Conservation (phyloP, 169 alveolate species). For the Eimeria tenella region DNA sequence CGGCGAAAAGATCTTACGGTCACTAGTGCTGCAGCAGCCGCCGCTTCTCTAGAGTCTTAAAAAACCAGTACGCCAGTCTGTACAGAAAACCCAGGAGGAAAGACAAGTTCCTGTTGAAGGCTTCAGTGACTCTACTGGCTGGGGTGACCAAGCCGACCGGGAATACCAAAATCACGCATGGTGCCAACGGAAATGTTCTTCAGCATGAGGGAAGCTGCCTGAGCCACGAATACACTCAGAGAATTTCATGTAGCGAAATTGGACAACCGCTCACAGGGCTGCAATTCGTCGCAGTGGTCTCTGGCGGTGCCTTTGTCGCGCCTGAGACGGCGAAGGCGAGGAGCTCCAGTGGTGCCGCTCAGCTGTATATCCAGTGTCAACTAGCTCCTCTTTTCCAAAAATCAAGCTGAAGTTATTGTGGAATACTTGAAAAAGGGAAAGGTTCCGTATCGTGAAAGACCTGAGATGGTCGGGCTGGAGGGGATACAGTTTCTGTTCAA, state of each 20-base stretch:
- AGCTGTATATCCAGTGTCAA: no score
- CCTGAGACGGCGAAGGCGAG: constrained; percentile 50
- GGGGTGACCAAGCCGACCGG: no score
- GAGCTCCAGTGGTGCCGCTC: neutral
- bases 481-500: neutral
- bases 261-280: neutral
- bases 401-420: no score
- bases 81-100: neutral
- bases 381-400: no score
- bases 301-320: constrained; percentile 47
- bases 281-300: constrained; percentile 57
- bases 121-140: no score
- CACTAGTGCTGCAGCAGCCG: neutral
- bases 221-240: no score
- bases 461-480: constrained; percentile 26
- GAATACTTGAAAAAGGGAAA: neutral
- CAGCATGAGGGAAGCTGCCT: no score
- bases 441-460: neutral
- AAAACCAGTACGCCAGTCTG: neutral
- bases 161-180: no score
- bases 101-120: no score
- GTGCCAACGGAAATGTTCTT: no score
- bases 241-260: no score
- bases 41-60: neutral
- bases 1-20: neutral